Evolutionary conservation across 305 asterid genomes (phyloP).

Genomic region (Rubia peregrina): DNA sequence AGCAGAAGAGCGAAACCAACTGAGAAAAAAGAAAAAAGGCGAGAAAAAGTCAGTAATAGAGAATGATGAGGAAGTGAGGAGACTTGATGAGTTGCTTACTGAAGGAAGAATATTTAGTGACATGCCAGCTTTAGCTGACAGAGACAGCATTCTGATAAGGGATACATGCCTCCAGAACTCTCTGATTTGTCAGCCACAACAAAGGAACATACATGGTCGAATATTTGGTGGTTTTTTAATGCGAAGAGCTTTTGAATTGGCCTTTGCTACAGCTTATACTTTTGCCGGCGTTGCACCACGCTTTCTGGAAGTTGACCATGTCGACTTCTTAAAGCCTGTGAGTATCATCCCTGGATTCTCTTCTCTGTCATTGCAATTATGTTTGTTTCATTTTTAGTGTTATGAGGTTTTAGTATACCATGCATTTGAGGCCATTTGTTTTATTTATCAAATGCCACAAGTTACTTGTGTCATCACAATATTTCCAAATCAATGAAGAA

Average conservation of each 20-base stretch:
- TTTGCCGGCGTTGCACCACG: conserved; percentile 78
- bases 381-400: not conserved
- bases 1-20: conserved; percentile 74
- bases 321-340: conserved; percentile 83
- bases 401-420: not conserved
- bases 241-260: conserved; percentile 85
- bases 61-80: conserved; percentile 36
- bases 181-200: conserved; percentile 88
- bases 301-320: conserved; percentile 87
- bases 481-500: not conserved
- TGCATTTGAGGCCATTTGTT: not conserved
- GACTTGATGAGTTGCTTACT: conserved; percentile 50
- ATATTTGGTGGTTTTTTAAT: conserved; percentile 91
- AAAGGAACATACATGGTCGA: conserved; percentile 80
- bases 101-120: conserved; percentile 80
- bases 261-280: conserved; percentile 73
- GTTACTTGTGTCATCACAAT: not conserved
- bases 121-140: conserved; percentile 88
- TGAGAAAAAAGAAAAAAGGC: conserved; percentile 50
- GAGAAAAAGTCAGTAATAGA: conserved; percentile 46
- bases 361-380: not conserved
- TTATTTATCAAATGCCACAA: not conserved
- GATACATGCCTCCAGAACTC: conserved; percentile 85
- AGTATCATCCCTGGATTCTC: conserved; percentile 20
- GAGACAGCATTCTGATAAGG: conserved; percentile 73